Base-by-base conservation (phyloP, 1,284 basidiomycete genomes). In the Boletus mariae region DNA sequence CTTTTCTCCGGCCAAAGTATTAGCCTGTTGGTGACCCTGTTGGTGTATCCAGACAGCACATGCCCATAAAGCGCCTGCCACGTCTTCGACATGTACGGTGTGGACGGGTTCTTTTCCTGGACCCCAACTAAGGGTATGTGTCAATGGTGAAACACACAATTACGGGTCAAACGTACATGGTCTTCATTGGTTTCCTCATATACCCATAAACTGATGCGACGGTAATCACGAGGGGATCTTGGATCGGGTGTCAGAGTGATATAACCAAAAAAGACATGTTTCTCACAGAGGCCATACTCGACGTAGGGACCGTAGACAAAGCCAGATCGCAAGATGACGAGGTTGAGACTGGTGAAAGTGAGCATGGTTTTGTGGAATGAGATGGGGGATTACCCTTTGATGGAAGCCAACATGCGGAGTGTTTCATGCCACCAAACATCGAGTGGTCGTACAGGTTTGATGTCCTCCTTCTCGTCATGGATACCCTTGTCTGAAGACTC, bases 381-480 rank as follows among this genome's bases (percentile, higher is more conserved):
- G 11, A 45, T 32, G 4, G 10, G 55, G 4, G 73, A 13, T 53
- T 65, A 90, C 85, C 82, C 79, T 57, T 82, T 73, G 43, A 94
- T 85, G n/a, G 80, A 79, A 37, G 84, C 90, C 56, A 94, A 67
- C 60, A 83, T 84, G 32, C 92, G 80, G 40, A 92, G 71, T 1
- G 87, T 83, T 74, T 94, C 92, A 63, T 94, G 92, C 91, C 92
- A 94, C 92, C 92, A 95, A 23, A 78, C 82, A 11, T 92, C 92
- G 51, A 86, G 73, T 5, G 84, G 78, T 31, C 85, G 87, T 46
- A 80, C 75, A 0, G 92, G 92, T 63, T 87, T 87, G 35, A 87
- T 72, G 55, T 88, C 84, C 54, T 89, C 85, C 64, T 83, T 86
- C 73, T 94, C 92, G 45, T 80, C 73, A 57, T 87, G 82, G 12